A percentile compares a stretch with the other conserved stretches of the same genome.
Conservation (phyloP, 2,329 filamentous ascomycete genomes). For the Ustulina deusta region DNA sequence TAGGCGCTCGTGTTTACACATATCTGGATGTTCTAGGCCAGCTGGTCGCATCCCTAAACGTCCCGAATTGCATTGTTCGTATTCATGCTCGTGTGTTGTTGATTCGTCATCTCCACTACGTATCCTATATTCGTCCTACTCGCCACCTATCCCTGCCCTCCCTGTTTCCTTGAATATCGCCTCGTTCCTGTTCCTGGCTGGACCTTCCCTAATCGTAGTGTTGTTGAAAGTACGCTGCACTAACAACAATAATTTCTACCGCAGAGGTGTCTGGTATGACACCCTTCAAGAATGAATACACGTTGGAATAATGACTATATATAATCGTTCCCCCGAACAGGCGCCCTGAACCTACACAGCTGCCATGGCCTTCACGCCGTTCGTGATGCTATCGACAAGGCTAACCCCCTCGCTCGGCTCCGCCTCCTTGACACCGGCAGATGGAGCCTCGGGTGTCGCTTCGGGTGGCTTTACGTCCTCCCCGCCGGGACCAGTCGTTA, state of each 20-base stretch:
- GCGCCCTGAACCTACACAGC: conserved; percentile 19
- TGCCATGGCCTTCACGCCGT: conserved; percentile 43
- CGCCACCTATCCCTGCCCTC: neutral
- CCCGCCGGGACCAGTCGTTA: conserved; percentile 31
- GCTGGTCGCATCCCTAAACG: neutral
- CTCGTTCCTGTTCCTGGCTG: neutral
- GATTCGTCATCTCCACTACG: neutral
- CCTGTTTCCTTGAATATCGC: neutral
- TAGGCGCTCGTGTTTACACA: neutral
- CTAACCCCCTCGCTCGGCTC: conserved; percentile 24
- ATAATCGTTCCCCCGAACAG: neutral
- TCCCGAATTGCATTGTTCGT: neutral
- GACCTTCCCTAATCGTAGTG: neutral
- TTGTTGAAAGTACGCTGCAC: neutral
- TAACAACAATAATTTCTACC: neutral
- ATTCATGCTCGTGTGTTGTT: neutral
- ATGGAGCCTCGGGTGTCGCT: conserved; percentile 40
- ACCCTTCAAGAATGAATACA: neutral
- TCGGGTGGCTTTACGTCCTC: conserved; percentile 31
- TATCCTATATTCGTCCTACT: neutral
- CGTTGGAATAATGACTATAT: conserved; percentile 4
- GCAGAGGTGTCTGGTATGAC: neutral
- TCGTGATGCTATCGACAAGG: conserved; percentile 40
- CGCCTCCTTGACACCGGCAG: conserved; percentile 27
- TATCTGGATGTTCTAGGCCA: neutral